Evolutionary conservation across 805 yeast genomes (phyloP), one percentile per base, ranked within the genome.

Genomic region (Blastobotrys attinorum): DNA sequence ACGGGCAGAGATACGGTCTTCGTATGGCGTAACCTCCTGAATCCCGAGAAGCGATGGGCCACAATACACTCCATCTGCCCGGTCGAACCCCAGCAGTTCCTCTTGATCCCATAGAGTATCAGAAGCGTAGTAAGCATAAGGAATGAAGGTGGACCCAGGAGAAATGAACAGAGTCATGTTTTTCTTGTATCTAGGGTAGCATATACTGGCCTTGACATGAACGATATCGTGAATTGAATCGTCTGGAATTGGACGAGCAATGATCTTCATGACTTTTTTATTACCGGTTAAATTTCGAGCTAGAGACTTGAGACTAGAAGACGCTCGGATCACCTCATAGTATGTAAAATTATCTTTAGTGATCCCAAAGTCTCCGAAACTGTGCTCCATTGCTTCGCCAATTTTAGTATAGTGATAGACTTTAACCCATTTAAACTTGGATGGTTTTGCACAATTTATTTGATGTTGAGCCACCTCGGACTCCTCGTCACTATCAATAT

Each of bases 81-180:
- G 32, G 18, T 25, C 38, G 3, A 32, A n/a, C 31, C 29, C 29
- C 22, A 25, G 13, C 11, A 15, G 11, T 13, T 23, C 18, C 15
- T 40, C 46, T 29, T 38, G 31, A 29, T 29, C 46, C 22, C 7
- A 27, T 4, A 43, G 29, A n/a, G 17, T 8, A 13, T 39, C 35
- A 4, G 31, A 16, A 13, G 41, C 23, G 35, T 43, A 43, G 33
- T 43, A 43, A 21, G 18, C n/a, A 16, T 8, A 17, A 8, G 22
- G 33, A 2, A 23, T 17, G 13, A 5, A n/a, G 57, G 22, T 18
- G n/a, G 31, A 52, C 21, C 67, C 60, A 3, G 81, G 80, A 4
- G 77, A 60, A 16, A 78, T 51, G 58, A 72, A 77, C n/a, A 77
- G 71, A 54, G 76, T 73, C 83, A 78, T 78, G 49, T 74, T 75